phyloP scores from a whole-genome alignment of 1,139 yeast species.

The Candida anutae region DNA sequence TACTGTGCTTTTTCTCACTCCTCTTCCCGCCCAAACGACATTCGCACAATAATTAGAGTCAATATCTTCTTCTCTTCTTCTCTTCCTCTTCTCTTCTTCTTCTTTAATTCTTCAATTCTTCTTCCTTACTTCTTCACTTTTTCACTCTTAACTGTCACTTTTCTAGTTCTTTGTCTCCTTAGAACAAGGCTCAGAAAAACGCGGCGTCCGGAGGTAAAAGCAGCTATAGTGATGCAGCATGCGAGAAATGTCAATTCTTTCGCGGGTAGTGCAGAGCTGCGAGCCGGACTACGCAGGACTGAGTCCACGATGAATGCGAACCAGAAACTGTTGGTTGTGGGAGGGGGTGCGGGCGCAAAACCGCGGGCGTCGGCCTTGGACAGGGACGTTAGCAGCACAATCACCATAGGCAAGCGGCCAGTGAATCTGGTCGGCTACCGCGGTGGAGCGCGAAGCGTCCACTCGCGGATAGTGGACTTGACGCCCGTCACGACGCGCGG shows the following conservation, averaged over 20 bases:
- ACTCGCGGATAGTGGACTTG: slow-evolving; percentile 1
- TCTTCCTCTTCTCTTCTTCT: too few relatives aligned
- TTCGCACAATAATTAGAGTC: too few relatives aligned
- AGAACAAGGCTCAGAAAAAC: too few relatives aligned
- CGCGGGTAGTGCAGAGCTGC: slow-evolving; percentile 1
- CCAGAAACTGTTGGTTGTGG: slow-evolving; percentile 7
- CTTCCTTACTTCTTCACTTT: too few relatives aligned
- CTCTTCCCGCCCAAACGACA: too few relatives aligned
- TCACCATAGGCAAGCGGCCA: slow-evolving; percentile 10
- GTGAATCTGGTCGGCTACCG: slow-evolving; percentile 3
- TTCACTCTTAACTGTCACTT: too few relatives aligned
- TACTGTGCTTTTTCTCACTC: too few relatives aligned
- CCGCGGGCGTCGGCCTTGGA: slow-evolving; percentile 6
- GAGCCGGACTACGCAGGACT: neutral
- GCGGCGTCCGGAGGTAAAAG: too few relatives aligned
- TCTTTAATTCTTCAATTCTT: too few relatives aligned
- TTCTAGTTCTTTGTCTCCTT: too few relatives aligned
- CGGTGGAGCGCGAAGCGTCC: too few relatives aligned
- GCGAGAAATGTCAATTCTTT: slow-evolving; percentile 17
- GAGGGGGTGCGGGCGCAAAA: slow-evolving; percentile 4
- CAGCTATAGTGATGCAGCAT: slow-evolving; percentile 17
- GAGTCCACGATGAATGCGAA: slow-evolving; percentile 6
- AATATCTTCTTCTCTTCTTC: too few relatives aligned
- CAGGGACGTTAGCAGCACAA: slow-evolving; percentile 11
- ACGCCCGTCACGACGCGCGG: slow-evolving; percentile 3